Evolutionary conservation across 106 monocot genomes (phyloP).

Genomic region (Dendrobium officinale): DNA sequence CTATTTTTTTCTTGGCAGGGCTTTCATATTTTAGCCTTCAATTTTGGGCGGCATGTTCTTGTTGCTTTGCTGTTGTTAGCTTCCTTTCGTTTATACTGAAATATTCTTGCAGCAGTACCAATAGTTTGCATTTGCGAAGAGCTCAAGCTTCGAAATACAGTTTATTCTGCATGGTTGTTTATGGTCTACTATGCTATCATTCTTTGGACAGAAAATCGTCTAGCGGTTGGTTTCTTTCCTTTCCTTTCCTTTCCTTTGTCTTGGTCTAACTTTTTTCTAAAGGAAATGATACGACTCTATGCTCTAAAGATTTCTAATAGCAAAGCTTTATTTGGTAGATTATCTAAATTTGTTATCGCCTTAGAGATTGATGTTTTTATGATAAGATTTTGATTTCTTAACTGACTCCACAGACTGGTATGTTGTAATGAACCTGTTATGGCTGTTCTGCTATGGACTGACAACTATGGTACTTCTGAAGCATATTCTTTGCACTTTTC

Average conservation of each 20-base stretch:
- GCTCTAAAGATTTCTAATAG: background rate
- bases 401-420: conserved; percentile 26
- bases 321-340: background rate
- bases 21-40: conserved; percentile 39
- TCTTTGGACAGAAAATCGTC: conserved; percentile 26
- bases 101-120: conserved; percentile 20
- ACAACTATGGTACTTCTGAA: conserved; percentile 52
- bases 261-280: background rate
- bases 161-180: conserved; percentile 22
- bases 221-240: conserved; percentile 36
- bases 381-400: background rate
- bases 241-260: background rate
- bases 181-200: conserved; percentile 30
- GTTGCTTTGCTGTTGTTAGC: conserved; percentile 62
- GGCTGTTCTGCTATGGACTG: conserved; percentile 57
- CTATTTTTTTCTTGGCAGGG: conserved; percentile 38
- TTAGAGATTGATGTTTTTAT: background rate
- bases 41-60: conserved; percentile 66
- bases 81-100: conserved; percentile 32
- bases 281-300: background rate
- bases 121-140: conserved; percentile 10
- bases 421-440: conserved; percentile 25
- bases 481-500: conserved; percentile 72
- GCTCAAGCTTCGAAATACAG: conserved; percentile 20
- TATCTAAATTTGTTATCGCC: background rate